phyloP scores from a whole-genome alignment of 2,329 filamentous ascomycete species.

The Akanthomyces uredinophilus region DNA sequence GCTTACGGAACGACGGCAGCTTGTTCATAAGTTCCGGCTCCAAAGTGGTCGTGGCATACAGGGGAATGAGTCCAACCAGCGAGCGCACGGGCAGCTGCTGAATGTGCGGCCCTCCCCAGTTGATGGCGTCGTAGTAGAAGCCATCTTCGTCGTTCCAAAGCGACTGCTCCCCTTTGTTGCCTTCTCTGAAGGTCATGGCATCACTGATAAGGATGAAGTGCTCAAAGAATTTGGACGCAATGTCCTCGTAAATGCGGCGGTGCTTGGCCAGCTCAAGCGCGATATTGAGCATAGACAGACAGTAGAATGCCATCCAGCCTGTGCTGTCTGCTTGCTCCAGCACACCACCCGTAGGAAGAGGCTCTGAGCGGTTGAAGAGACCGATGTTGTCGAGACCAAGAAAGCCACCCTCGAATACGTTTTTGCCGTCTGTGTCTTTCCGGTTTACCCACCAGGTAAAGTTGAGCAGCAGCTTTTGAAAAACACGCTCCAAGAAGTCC shows the following conservation, averaged over 20 bases:
- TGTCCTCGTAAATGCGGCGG: constrained; percentile 89
- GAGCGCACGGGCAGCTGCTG: constrained; percentile 90
- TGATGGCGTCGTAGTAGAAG: constrained; percentile 98
- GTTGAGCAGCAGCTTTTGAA: constrained; percentile 92
- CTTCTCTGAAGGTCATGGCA: constrained; percentile 83
- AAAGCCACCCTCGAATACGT: constrained; percentile 96
- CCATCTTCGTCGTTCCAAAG: constrained; percentile 95
- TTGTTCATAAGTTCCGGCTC: constrained; percentile 92
- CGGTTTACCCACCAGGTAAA: constrained; percentile 99
- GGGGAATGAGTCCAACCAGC: constrained; percentile 85
- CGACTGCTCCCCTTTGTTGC: constrained; percentile 67
- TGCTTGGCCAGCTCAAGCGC: constrained; percentile 92
- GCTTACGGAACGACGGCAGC: constrained; percentile 87
- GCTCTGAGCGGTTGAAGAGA: constrained; percentile 93
- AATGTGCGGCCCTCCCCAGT: constrained; percentile 88
- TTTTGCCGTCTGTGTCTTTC: constrained; percentile 91
- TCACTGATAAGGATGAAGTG: constrained; percentile 98
- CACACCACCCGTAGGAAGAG: constrained; percentile 85
- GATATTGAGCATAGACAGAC: constrained; percentile 94
- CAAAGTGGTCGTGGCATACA: constrained; percentile 86
- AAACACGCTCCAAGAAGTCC: constrained; percentile 92
- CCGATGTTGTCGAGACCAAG: constrained; percentile 95
- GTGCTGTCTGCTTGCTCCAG: constrained; percentile 96
- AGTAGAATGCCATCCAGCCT: constrained; percentile 99
- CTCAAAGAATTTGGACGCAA: constrained; percentile 98